A percentile compares a stretch with the other conserved stretches of the same genome.
Conservation (phyloP, 441 rosid genomes). For the Lepidium campestre region DNA sequence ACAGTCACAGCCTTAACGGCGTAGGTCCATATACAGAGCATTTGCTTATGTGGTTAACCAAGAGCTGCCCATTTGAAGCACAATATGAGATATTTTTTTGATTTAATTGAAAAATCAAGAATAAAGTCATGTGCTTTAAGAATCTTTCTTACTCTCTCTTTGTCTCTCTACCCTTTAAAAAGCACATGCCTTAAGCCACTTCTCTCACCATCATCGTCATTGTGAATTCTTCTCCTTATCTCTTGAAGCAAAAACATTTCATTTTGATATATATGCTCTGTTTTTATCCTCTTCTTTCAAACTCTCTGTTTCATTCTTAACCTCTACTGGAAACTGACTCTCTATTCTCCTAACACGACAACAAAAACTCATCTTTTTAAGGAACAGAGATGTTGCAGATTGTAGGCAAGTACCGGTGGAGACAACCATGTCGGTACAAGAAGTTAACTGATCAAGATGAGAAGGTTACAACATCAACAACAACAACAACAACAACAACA, state of each 20-base stretch:
- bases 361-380: not conserved
- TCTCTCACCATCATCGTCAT: conserved; percentile 3
- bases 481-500: not conserved
- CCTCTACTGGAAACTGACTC: not conserved
- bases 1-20: not conserved
- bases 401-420: conserved; percentile 14
- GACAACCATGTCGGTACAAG: conserved; percentile 23
- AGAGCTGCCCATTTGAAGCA: conserved; percentile 12
- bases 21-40: conserved; percentile 32
- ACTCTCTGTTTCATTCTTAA: not conserved
- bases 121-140: conserved; percentile 25
- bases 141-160: conserved; percentile 21
- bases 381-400: conserved; percentile 21
- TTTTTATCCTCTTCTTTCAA: not conserved
- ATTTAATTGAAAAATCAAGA: conserved; percentile 5
- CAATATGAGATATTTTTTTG: not conserved
- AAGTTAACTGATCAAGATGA: conserved; percentile 16
- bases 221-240: conserved; percentile 6
- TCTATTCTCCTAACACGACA: not conserved
- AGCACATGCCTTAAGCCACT: conserved; percentile 8
- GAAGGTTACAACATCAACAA: not conserved
- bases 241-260: not conserved
- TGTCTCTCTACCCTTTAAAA: not conserved
- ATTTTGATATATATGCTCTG: not conserved
- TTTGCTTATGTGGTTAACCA: conserved; percentile 17